These are phyloP conservation scores for Apiospora sp. DNA, from an alignment of 2,329 filamentous ascomycete genomes.

Conservation along the genomic window DNA sequence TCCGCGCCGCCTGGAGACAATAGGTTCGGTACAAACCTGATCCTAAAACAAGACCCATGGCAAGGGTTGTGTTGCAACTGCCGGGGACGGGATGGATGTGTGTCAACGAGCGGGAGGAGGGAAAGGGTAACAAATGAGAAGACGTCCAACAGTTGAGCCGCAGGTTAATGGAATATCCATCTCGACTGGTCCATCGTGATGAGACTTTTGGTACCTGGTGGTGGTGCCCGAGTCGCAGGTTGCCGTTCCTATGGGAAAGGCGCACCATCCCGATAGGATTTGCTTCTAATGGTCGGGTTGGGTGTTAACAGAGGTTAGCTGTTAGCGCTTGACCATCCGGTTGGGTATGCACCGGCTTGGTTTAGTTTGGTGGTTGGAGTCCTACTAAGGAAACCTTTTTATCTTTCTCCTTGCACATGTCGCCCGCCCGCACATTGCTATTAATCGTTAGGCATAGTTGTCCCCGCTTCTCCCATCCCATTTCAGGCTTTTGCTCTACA, in stretches of 20 bases:
- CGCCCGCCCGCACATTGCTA: background rate
- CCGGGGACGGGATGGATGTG: background rate
- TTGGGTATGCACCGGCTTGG: background rate
- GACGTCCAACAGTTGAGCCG: slow-evolving; percentile 1
- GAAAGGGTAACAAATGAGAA: background rate
- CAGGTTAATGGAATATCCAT: background rate
- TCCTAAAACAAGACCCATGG: background rate
- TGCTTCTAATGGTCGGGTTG: slow-evolving; percentile 5
- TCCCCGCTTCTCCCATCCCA: slow-evolving; percentile 6
- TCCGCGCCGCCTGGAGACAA: background rate
- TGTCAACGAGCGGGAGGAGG: slow-evolving; percentile 6
- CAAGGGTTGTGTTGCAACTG: background rate
- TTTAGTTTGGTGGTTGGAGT: background rate
- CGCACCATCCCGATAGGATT: background rate
- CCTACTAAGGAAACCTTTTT: background rate
- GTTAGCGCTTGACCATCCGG: background rate
- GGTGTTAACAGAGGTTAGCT: slow-evolving; percentile 5
- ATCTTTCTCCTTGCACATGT: background rate
- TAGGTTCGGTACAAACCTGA: slow-evolving; percentile 15
- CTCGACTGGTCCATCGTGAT: background rate
- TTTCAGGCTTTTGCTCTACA: slow-evolving; percentile 15
- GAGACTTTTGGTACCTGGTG: background rate
- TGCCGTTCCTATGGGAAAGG: background rate
- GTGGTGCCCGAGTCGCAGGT: background rate
- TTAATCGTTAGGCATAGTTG: slow-evolving; percentile 16